Base-by-base conservation (phyloP, 2,329 filamentous ascomycete species). In the Triangularia verruculosa region DNA sequence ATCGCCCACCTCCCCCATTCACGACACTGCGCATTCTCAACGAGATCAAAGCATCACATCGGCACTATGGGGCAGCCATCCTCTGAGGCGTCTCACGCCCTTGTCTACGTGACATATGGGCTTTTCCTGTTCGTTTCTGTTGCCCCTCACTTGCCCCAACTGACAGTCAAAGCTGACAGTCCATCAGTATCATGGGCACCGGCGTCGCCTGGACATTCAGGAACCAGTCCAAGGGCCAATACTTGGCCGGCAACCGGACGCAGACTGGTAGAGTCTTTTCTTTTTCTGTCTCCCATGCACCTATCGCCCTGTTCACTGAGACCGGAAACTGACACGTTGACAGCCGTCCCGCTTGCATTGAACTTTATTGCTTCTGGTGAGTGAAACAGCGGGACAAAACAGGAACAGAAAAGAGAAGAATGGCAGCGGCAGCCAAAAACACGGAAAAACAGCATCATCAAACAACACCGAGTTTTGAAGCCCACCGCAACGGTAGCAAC, bases 331-430 rank as follows among this genome's bases (percentile, higher is more conserved):
- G 70, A 79, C 73, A 65, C 58, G 11, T 60, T 2, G 70, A 65
- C 72, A 95, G 91, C 89, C 69, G 79, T 92, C 69, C 91, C 91
- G 71, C 80, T 95, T 77, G 90, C 91, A 76, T 83, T 95, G 74
- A 95, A 95, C 80, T 95, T 95, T 81, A 91, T 95, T 80, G 91
- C 91, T 77, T 92, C 91, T 81, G 90, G 91, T 95, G 87, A 94
- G 91, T 94, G 78, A 77, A 52, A 59, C n/a, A 59, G n/a, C 34
- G 34, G 30, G 34, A 39, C 30, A 25, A n/a, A 27, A 28, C 17
- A 77, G 75, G 75, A 74, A 72, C 66, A 67, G 25, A 54, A 70
- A 76, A 81, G 78, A 80, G 79, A 79, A 81, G 82, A 86, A 88
- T 86, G 87, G 87, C 84, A 86, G 86, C 84, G 83, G 78, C 39